phyloP scores from a whole-genome alignment of 305 asterid genomes.

The Fraxinus platypoda region DNA sequence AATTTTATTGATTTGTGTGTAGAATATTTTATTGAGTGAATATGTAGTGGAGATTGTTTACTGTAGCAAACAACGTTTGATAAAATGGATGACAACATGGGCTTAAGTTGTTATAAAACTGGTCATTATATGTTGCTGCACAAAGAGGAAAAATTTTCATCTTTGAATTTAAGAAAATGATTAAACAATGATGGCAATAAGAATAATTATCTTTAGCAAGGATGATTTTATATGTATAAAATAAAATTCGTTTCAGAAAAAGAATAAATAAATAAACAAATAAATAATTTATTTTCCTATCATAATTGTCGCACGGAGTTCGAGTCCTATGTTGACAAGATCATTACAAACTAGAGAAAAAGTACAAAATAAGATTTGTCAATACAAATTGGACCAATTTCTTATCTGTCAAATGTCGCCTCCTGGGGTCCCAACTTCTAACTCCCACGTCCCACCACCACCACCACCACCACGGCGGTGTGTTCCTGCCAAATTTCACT shows the following conservation, averaged over 20 bases:
- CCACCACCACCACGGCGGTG: neutral
- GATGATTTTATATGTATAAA: neutral
- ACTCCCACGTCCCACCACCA: slow-evolving; percentile 1
- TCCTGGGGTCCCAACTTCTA: slow-evolving; percentile 13
- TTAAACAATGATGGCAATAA: neutral
- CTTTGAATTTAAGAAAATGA: neutral
- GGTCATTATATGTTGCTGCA: neutral
- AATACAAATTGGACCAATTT: neutral
- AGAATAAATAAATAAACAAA: neutral
- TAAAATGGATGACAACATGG: too few species aligned
- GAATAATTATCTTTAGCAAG: neutral
- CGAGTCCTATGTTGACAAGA: neutral
- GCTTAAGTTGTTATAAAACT: too few species aligned
- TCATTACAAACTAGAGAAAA: neutral
- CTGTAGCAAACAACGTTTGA: too few species aligned
- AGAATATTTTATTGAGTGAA: too few species aligned
- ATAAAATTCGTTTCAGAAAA: too few species aligned
- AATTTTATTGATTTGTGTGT: too few species aligned
- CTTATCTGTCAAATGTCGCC: slow-evolving; percentile 31
- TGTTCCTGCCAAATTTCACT: neutral
- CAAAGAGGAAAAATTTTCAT: neutral
- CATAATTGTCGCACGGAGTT: neutral
- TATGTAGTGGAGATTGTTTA: too few species aligned
- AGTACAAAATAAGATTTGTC: neutral
- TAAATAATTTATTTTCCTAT: too few species aligned